phyloP scores from a whole-genome alignment of 2,329 filamentous ascomycete species.

The Leptodontidium sp. region DNA sequence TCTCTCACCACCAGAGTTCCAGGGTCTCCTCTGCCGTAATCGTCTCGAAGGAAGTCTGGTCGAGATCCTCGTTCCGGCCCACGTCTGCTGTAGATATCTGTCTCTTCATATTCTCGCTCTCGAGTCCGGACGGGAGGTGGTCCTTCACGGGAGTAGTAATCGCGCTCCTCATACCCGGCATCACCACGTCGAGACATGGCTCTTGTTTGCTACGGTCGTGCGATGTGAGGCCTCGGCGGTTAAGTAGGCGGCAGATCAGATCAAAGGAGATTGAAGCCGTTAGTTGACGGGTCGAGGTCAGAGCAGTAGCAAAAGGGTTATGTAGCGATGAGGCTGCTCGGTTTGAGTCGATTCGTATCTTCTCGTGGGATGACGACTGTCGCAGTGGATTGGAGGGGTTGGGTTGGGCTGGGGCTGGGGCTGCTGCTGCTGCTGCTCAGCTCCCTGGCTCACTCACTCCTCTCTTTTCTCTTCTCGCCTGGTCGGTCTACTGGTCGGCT shows the following conservation, averaged over 20 bases:
- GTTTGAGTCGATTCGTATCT: slow-evolving; percentile 19
- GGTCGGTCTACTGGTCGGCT: slow-evolving; percentile 15
- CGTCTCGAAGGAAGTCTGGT: slow-evolving; percentile 45
- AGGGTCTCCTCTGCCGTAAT: slow-evolving; percentile 39
- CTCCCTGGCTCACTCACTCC: slow-evolving; percentile 7
- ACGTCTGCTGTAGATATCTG: slow-evolving; percentile 40
- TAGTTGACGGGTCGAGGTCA: slow-evolving; percentile 1
- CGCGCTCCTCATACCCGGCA: slow-evolving; percentile 39
- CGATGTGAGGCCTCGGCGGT: not conserved
- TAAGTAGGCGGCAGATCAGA: slow-evolving; percentile 3
- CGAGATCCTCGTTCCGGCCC: slow-evolving; percentile 39
- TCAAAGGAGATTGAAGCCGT: slow-evolving; percentile 2
- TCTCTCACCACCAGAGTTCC: slow-evolving; percentile 45
- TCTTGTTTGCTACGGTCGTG: not conserved
- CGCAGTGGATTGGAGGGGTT: slow-evolving; percentile 36
- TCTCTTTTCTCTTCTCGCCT: slow-evolving; percentile 6
- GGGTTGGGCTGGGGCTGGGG: slow-evolving; percentile 9
- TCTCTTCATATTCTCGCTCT: slow-evolving; percentile 44
- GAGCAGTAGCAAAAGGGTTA: slow-evolving; percentile 22
- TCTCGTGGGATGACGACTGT: slow-evolving; percentile 38
- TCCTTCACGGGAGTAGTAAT: slow-evolving; percentile 41
- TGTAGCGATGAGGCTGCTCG: slow-evolving; percentile 32
- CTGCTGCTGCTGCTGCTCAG: not conserved
- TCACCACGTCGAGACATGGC: slow-evolving; percentile 32
- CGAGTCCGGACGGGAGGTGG: slow-evolving; percentile 38